Evolutionary conservation across 148 eudicot species (phyloP), one percentile per base, ranked within the genome.

Genomic region (Salicornia ramosissima): DNA sequence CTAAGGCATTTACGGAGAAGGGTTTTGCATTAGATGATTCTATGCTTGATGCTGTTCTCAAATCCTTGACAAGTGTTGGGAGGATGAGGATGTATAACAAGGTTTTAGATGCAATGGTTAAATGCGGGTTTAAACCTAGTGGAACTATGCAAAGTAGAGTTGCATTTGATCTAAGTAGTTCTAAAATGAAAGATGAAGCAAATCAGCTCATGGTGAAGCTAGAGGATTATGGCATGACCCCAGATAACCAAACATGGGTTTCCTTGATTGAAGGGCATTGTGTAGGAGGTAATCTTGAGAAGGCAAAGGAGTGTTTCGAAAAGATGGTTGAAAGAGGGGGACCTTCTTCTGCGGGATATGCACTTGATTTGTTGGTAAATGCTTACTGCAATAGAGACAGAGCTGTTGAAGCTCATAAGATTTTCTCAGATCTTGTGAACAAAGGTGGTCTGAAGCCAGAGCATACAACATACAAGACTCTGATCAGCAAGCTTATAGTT

Each of bases 31-130:
- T 88, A 72, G 75, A 80, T 0, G 75, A 81, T 77, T 62, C 77
- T 16, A 80, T 71, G 60, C 36, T 88, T 33, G 82, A 88, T 76
- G 71, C 88, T 0, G 88, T 85, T 65, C 74, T 90, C 22, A 92
- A 90, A 78, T 85, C 97, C 51, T 79, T 92, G 65, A 83, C 73
- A 6, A 86, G 92, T 74, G 92, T 86, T 63, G 96, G 85, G 24
- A 90, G 94, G 72, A 46, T 87, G 70, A 80, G 62, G 13, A 86
- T 90, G 63, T 86, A 85, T 74, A 85, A 79, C 68, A 82, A 77
- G 76, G 78, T 90, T 50, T 75, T 92, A 80, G 83, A 84, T 73
- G 87, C 80, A 28, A 80, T 92, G 88, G 67, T 80, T 80, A 82
- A 82, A 68, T 76, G 54, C 55, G 97, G 91, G 45, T 80, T 76